A percentile compares a stretch with the other conserved stretches of the same genome.
phyloP scores from a whole-genome alignment of 1,284 basidiomycete species.

The Stereum hirsutum region DNA sequence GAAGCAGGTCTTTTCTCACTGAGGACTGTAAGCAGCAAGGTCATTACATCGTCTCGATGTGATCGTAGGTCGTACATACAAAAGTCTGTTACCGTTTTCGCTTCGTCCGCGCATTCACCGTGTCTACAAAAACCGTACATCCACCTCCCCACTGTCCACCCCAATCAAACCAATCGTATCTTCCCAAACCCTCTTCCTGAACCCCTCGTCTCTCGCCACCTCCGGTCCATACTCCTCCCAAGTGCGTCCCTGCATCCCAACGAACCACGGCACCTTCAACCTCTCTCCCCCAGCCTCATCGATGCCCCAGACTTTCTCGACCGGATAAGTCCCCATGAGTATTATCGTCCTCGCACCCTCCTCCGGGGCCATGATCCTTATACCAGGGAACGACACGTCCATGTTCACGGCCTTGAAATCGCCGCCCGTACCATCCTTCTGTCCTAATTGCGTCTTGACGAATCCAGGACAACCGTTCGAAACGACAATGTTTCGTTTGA shows the following conservation, averaged over 20 bases:
- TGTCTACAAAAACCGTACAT: too few relatives aligned
- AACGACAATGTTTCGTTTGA: not conserved
- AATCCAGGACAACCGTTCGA: not conserved
- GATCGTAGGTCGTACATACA: too few relatives aligned
- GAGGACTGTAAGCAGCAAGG: too few relatives aligned
- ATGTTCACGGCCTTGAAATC: not conserved
- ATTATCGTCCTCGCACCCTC: not conserved
- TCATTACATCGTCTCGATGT: too few relatives aligned
- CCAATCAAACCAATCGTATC: not conserved
- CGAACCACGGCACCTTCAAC: not conserved
- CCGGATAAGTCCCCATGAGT: not conserved
- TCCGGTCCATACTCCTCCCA: not conserved
- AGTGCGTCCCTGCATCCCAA: conserved; percentile 1
- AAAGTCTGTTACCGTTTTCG: too few relatives aligned
- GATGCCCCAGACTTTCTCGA: not conserved
- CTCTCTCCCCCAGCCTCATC: too few relatives aligned
- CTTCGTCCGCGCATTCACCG: too few relatives aligned
- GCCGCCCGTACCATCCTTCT: not conserved
- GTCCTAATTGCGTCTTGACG: not conserved
- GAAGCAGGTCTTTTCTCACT: too few relatives aligned
- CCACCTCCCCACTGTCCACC: not conserved
- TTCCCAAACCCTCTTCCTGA: not conserved
- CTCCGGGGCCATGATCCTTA: not conserved
- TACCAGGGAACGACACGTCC: not conserved
- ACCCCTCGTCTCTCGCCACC: not conserved